Base-by-base conservation (phyloP, 2,329 filamentous ascomycete species). In the Aspergillus arachidicola region DNA sequence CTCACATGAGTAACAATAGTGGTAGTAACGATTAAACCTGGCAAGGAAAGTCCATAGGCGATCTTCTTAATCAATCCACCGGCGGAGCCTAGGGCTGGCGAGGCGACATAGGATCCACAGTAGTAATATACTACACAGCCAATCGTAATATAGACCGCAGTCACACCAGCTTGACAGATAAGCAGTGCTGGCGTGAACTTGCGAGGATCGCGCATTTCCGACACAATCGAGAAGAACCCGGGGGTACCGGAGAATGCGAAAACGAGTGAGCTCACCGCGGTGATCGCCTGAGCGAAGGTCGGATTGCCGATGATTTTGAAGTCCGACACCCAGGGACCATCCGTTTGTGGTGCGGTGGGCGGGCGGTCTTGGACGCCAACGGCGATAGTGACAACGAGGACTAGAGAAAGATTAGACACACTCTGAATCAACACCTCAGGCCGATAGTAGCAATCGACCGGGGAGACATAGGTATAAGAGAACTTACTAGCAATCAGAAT, bases 31-130 rank as follows among this genome's bases (percentile, higher is more conserved):
- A 74, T 60, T 48, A 79, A 60, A 0, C 72, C 72, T 1, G 69
- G 69, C n/a, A 75, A 59, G 2, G 69, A 72, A 28, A 75, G 53
- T n/a, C 79, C 81, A 59, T 81, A 83, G 57, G 72, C 71, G 21
- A 81, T 69, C 60, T 76, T 80, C 71, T 82, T 82, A 57, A 82
- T 72, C 0, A 69, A 41, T 0, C 38, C 11, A 0, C 81, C 81
- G 1, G 81, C 81, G 28, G 78, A 81, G 1, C 80, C 81, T 3
- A 83, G 73, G 1, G 80, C 79, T 0, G 81, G 81, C 0, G 79
- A 81, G 1, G 80, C 75, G 11, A 83, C 77, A 56, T 74, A 79
- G 0, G 74, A 76, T 0, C 81, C 81, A 61, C 79, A 81, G 65
- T 71, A 82, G 65, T 75, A 77, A 70, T 83, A 83, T 1, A 83